Base-by-base conservation (phyloP, 164 flowering plant genomes). In the Magnolia officinalis region DNA sequence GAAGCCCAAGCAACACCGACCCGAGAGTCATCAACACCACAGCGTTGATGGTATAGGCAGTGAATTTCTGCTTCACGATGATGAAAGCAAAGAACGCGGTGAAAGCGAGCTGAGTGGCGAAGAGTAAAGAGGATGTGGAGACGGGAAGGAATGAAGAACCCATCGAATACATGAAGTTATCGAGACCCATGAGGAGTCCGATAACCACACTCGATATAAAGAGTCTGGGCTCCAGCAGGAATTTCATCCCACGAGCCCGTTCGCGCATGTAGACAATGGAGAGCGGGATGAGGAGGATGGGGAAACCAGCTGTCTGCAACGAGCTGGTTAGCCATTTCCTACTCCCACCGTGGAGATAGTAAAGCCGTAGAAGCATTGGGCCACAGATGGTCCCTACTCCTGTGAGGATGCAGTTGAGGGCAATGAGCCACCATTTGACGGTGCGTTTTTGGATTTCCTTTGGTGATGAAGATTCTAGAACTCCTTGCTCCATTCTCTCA, bases 1-100 rank as follows among this genome's bases (percentile, higher is more conserved):
- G 73, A 26, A 84, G 31, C 4, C 75, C 86, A 55, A 84, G 50
- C 52, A 84, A 21, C 10, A 74, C 59, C 0, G 83, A 61, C 8
- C 83, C 83, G 4, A 84, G 67, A 0, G 83, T 84, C 72, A 84
- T 72, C 65, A 84, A 50, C 5, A 80, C 78, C 18, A 84, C 81
- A 0, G 83, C 77, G n/a, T 83, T 81, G 19, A 82, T 61, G 1
- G 86, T 75, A 20, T 78, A 84, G 1, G 79, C 51, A 2, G 80
- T 84, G 70, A 81, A 84, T 37, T 72, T 75, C 59, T 84, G 82
- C 67, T 50, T 78, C 6, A 81, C 85, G 10, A 81, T 50, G 5
- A 81, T 0, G 19, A 81, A 29, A 10, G 83, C 81, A 59, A 83
- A 83, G 20, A 79, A 19, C 8, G 85, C 82, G 18, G 85, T 83